Conservation (phyloP, 441 rosid genomes). For the Pelargonium hybrid region DNA sequence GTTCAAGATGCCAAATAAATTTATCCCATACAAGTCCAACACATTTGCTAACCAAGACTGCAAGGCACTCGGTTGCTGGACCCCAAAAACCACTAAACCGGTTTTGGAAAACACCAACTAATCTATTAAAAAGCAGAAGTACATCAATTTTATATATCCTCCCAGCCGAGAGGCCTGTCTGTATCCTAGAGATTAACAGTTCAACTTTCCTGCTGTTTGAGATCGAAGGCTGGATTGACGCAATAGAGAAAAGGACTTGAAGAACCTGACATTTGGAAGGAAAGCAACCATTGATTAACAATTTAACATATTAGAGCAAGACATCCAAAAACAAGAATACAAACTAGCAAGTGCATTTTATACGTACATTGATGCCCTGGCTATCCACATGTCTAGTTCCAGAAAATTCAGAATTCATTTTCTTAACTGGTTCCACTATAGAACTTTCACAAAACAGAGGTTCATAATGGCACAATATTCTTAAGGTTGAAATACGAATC, state of each 20-base stretch:
- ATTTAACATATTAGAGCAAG: conserved; percentile 1
- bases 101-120: conserved; percentile 67
- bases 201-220: conserved; percentile 55
- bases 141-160: conserved; percentile 48
- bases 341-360: conserved; percentile 6
- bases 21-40: conserved; percentile 51
- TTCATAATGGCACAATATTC: conserved; percentile 70
- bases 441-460: conserved; percentile 23
- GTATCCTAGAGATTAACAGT: conserved; percentile 49
- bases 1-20: conserved; percentile 41
- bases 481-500: conserved; percentile 63
- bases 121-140: conserved; percentile 54
- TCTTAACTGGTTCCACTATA: conserved; percentile 34
- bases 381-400: conserved; percentile 19
- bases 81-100: conserved; percentile 58
- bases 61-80: conserved; percentile 72
- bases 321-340: background rate
- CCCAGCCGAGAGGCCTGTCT: conserved; percentile 56
- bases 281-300: conserved; percentile 12
- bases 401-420: conserved; percentile 41
- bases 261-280: conserved; percentile 52
- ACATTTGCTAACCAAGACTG: conserved; percentile 47
- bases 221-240: conserved; percentile 54
- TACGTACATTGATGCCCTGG: conserved; percentile 45
- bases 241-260: conserved; percentile 50